Conservation (phyloP, 805 yeast genomes). For the Monosporozyma siamensis region DNA sequence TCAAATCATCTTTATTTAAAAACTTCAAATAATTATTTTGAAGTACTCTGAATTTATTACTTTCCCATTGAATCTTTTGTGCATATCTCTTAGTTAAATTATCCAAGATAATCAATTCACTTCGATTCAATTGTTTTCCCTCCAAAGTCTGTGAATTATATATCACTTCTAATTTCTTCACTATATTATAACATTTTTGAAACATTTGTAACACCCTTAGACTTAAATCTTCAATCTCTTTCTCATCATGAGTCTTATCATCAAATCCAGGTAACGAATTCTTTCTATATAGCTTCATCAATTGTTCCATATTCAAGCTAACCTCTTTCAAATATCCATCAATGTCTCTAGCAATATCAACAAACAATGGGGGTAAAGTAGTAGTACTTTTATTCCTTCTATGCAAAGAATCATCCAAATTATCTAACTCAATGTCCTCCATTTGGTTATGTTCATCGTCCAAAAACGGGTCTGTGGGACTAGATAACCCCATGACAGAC, state of each 20-base stretch:
- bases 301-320: conserved; percentile 43
- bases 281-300: conserved; percentile 66
- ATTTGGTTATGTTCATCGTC: conserved; percentile 28
- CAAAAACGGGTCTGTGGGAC: conserved; percentile 4
- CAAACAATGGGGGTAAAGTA: conserved; percentile 63
- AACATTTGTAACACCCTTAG: conserved; percentile 64
- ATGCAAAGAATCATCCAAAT: conserved; percentile 2
- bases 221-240: conserved; percentile 69
- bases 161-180: conserved; percentile 53
- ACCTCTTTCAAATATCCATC: conserved; percentile 52
- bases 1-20: conserved; percentile 70
- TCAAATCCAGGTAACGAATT: conserved; percentile 80
- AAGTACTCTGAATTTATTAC: conserved; percentile 71
- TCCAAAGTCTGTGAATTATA: conserved; percentile 32
- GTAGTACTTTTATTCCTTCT: neutral
- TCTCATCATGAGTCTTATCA: conserved; percentile 69
- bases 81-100: conserved; percentile 84
- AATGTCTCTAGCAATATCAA: conserved; percentile 63
- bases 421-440: conserved; percentile 28
- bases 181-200: conserved; percentile 67
- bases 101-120: conserved; percentile 56
- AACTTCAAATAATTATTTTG: conserved; percentile 86
- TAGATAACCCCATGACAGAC: conserved; percentile 10
- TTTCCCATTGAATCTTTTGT: conserved; percentile 65
- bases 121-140: conserved; percentile 27